These are phyloP conservation scores for Protoeuglena noctilucae DNA, from an alignment of 139 green algal genomes.

Conservation along the genomic window DNA sequence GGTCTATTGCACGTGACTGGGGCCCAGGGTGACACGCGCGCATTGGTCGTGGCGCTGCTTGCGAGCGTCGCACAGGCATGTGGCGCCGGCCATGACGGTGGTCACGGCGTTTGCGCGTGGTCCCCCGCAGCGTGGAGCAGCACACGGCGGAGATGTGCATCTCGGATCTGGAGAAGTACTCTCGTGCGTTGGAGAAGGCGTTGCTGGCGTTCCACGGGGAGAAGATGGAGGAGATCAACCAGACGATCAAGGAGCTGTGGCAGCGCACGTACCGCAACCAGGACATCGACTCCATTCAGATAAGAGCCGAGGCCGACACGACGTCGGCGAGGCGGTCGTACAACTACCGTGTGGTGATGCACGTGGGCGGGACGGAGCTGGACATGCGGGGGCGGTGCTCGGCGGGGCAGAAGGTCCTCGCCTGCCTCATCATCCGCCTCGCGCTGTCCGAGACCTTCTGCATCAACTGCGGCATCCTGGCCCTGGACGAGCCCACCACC, in stretches of 20 bases:
- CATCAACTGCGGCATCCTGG: constrained; percentile 93
- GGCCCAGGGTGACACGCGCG: too few species aligned
- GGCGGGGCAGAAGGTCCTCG: constrained; percentile 94
- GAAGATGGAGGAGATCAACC: constrained; percentile 96
- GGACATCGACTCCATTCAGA: constrained; percentile 90
- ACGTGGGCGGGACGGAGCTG: constrained; percentile 62
- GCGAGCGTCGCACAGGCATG: too few species aligned
- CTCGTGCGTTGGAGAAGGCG: constrained; percentile 86
- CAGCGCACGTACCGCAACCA: constrained; percentile 90
- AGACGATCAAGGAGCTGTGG: constrained; percentile 95
- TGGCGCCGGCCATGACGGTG: too few species aligned
- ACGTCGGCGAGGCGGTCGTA: constrained; percentile 48
- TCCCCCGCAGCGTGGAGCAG: too few species aligned
- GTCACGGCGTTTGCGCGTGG: too few species aligned
- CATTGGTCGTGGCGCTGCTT: too few species aligned
- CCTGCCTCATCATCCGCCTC: constrained; percentile 93
- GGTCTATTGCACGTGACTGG: too few species aligned
- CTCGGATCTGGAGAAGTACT: constrained; percentile 81
- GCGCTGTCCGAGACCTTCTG: constrained; percentile 96
- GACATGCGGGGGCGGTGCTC: constrained; percentile 95
- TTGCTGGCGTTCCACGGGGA: constrained; percentile 84
- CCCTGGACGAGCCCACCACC: constrained; percentile 95
- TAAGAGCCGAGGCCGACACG: constrained; percentile 58
- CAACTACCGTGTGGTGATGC: constrained; percentile 93
- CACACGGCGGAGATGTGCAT: constrained; percentile 75